These are phyloP conservation scores for Huntiella savannae DNA, from an alignment of 2,329 filamentous ascomycete genomes.

Conservation along the genomic window DNA sequence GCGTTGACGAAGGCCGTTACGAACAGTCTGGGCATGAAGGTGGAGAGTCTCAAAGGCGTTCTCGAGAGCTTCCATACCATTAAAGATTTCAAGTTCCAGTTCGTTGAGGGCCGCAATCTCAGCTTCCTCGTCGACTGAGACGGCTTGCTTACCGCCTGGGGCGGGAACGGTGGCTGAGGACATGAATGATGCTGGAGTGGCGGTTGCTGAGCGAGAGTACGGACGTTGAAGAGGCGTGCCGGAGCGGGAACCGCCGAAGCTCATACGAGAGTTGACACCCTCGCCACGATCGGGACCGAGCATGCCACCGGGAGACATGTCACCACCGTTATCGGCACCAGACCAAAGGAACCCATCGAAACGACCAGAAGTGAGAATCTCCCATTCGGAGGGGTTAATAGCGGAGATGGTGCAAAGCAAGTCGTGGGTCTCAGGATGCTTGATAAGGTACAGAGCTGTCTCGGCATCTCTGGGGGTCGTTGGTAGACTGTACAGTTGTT, in stretches of 20 bases:
- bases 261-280: slow-evolving; percentile 12
- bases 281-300: slow-evolving; percentile 20
- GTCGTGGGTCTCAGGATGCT: slow-evolving; percentile 64
- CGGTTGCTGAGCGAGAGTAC: slow-evolving; percentile 36
- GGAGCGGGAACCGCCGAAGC: slow-evolving; percentile 7
- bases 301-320: slow-evolving; percentile 33
- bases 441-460: slow-evolving; percentile 67
- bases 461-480: slow-evolving; percentile 67
- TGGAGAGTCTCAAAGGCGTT: slow-evolving; percentile 90
- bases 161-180: slow-evolving; percentile 32
- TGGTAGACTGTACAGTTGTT: slow-evolving; percentile 63
- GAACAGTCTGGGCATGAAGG: slow-evolving; percentile 60
- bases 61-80: slow-evolving; percentile 84
- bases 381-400: slow-evolving; percentile 87
- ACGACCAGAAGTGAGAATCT: slow-evolving; percentile 78
- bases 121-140: slow-evolving; percentile 83
- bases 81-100: slow-evolving; percentile 81
- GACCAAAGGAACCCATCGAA: slow-evolving; percentile 95
- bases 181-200: slow-evolving; percentile 41
- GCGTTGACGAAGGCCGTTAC: slow-evolving; percentile 61
- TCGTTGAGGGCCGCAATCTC: slow-evolving; percentile 81
- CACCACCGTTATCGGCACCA: slow-evolving; percentile 51
- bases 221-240: slow-evolving; percentile 27
- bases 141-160: slow-evolving; percentile 33
- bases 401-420: slow-evolving; percentile 72